Evolutionary conservation across 805 yeast species (phyloP), one percentile per base, ranked within the genome.

Genomic region (Wickerhamiella azyma): DNA sequence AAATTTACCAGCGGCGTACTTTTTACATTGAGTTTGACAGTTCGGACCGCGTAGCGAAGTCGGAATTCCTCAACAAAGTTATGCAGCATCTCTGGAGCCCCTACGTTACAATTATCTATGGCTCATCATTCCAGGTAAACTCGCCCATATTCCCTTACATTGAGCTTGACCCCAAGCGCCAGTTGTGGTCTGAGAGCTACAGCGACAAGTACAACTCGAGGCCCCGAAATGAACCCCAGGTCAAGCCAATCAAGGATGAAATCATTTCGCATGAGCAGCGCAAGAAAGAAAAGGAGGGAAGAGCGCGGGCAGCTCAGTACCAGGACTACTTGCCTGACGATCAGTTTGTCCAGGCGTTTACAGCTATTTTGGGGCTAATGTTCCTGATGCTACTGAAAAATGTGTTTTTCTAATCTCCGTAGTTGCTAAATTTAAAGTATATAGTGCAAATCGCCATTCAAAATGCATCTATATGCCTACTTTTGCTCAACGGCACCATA

Each of bases 31-130:
- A 49, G n/a, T 50, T 56, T 29, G 50, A 37, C 13, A 38, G 26
- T 9, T 45, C 41, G n/a, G 48, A 49, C 24, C 39, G 43, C 4
- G 44, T 41, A 9, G 46, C 46, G 24, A 48, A 47, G 36, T 38
- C 74, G 52, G 71, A 68, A 39, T 62, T 66, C 13, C 49, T 84
- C 9, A 66, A 81, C 44, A 67, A 68, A 16, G 68, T 82, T 3
- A 50, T 82, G n/a, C 71, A 82, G 32, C 76, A 74, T 46, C 60
- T 82, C 10, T 95, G 96, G 1, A 70, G 88, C 0, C 94, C 95
- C 0, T 73, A 75, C 49, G 72, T 71, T 46, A 67, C 85, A 2
- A 63, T 86, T 2, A 59, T 85, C 2, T 66, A 77, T 48, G 75
- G 86, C 0, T 68, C 79, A 18, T 37, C 54, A 8, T 50, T 49